Percentiles rank a stretch among this genome's conserved stretches.
phyloP scores from a whole-genome alignment of 208 protist genomes.

The Leptomonas pyrrhocoris region DNA sequence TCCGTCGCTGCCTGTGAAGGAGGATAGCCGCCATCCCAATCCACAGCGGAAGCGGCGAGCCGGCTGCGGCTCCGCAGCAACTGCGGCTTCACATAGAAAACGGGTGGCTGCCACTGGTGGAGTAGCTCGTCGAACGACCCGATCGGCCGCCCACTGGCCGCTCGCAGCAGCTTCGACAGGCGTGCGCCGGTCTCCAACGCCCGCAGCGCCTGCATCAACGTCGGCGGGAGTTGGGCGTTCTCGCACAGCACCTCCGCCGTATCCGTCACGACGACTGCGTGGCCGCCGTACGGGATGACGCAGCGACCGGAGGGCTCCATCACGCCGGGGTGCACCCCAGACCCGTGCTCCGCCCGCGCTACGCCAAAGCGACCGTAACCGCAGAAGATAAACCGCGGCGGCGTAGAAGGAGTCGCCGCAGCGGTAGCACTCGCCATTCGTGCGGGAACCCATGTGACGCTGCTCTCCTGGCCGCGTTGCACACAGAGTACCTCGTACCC shows the following conservation, averaged over 20 bases:
- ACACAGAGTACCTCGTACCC: slow-evolving; percentile 59
- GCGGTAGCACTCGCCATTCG: slow-evolving; percentile 16
- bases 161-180: slow-evolving; percentile 26
- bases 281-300: slow-evolving; percentile 60
- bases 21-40: not conserved
- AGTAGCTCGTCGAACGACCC: slow-evolving; percentile 42
- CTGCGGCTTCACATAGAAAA: slow-evolving; percentile 22
- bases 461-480: slow-evolving; percentile 11
- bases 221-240: slow-evolving; percentile 28
- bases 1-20: no score
- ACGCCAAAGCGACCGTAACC: slow-evolving; percentile 41
- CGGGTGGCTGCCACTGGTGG: slow-evolving; percentile 14
- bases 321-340: slow-evolving; percentile 44
- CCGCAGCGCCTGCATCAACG: slow-evolving; percentile 16
- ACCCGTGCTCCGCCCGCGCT: slow-evolving; percentile 41
- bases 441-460: slow-evolving; percentile 42
- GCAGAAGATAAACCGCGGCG: slow-evolving; percentile 18
- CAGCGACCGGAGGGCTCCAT: slow-evolving; percentile 55
- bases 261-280: slow-evolving; percentile 36
- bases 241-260: slow-evolving; percentile 58
- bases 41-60: not conserved
- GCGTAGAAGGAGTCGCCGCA: not conserved
- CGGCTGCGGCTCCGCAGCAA: slow-evolving; percentile 13
- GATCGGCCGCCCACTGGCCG: slow-evolving; percentile 35
- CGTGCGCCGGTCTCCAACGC: slow-evolving; percentile 23